Base-by-base conservation (phyloP, 106 monocot genomes). In the Chionographis japonica region DNA sequence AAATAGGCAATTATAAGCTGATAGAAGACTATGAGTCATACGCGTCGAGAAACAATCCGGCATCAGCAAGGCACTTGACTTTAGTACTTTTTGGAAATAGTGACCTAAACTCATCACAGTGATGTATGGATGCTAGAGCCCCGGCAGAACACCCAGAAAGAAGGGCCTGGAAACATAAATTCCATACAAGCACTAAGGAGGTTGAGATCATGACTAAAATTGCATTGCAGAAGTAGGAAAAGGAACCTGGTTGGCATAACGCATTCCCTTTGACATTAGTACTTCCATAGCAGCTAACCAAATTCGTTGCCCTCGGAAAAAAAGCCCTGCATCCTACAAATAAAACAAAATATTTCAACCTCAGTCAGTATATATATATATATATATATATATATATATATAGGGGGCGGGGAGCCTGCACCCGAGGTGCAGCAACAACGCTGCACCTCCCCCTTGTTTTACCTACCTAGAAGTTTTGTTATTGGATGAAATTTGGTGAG, bases 111-210 rank as follows among this genome's bases (percentile, higher is more conserved):
- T 85, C 73, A 75, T 97, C 92, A 62, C 95, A 97, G 65, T 97
- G 91, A 10, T 78, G 82, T 74, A 97, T 87, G 40, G 79, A 19
- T 16, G 95, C 78, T 18, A 97, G 61, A 12, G 92, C 95, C 16
- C 95, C 95, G 60, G 92, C 95, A 54, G 95, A 97, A 60, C 95
- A 97, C 56, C 95, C 95, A 67, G 95, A 54, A 63, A 97, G 82
- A 85, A 97, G 86, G 35, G 80, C 92, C 92, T 97, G 71, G 40
- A 58, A 64, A 20, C 39, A 61, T 39, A 0, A 27, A 17, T 49
- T 54, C 4, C 20, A 14, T 3, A 60, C 7, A 12, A 52, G 52
- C 2, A 46, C 9, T 18, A 61, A 19, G 41, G 18, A 36, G 6
- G 12, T 40, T n/a, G 38, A 11, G 27, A 27, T 27, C 27, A 27